A percentile compares a stretch with the other conserved stretches of the same genome.
Evolutionary conservation across 495 filamentous ascomycete species (phyloP).

Genomic region (Schizothecium vesticola): DNA sequence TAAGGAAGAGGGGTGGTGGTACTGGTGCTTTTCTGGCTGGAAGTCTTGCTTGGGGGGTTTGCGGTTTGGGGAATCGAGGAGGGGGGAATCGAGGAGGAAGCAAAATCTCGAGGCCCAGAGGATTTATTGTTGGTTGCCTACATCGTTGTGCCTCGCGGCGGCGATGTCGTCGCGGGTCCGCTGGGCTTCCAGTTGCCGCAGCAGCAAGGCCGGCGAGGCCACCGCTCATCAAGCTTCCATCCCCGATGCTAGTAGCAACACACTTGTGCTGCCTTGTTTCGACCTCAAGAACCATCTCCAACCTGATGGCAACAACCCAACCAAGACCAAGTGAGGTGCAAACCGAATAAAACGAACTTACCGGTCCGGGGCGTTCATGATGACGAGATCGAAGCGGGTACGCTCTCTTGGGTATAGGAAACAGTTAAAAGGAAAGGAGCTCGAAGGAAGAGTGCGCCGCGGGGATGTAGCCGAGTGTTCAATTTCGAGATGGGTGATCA

Average conservation of each 20-base stretch:
- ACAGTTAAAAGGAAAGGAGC: background rate
- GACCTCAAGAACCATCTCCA: background rate
- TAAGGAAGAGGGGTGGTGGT: background rate
- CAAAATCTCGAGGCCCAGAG: background rate
- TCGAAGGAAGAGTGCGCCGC: background rate
- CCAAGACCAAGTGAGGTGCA: background rate
- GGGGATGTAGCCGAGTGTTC: background rate
- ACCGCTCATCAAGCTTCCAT: background rate
- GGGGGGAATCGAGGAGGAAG: background rate
- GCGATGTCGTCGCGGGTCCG: background rate
- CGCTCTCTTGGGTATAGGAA: background rate
- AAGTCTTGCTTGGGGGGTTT: background rate
- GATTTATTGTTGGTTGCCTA: background rate
- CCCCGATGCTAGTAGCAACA: background rate
- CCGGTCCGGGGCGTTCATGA: constrained; percentile 73
- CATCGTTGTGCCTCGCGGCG: background rate
- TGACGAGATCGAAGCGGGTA: constrained; percentile 14
- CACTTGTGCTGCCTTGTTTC: background rate
- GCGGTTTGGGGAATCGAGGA: background rate
- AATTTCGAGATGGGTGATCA: background rate
- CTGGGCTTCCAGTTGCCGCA: background rate
- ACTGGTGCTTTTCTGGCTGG: background rate
- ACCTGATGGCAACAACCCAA: background rate
- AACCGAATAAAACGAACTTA: constrained; percentile 27
- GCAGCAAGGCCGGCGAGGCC: background rate